Percentiles rank a stretch among this genome's conserved stretches.
These are phyloP conservation scores for Endotrypanum monterogeii DNA, from an alignment of 208 protist species.

Conservation along the genomic window DNA sequence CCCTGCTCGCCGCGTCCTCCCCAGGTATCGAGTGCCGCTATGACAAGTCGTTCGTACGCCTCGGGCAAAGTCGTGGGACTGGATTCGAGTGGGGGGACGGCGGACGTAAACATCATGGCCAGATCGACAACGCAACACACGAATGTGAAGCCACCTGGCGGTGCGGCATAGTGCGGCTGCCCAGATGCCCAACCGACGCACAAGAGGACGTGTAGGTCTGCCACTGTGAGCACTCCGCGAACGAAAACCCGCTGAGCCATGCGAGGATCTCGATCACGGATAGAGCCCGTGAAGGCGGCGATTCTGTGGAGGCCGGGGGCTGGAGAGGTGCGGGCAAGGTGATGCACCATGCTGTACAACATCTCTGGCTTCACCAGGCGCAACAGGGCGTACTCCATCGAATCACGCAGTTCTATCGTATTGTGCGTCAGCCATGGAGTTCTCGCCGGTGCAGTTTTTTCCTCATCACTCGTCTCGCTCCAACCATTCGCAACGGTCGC, in stretches of 20 bases:
- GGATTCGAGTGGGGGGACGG: neutral
- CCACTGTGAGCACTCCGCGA: constrained; percentile 28
- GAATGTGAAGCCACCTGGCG: constrained; percentile 22
- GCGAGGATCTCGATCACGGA: neutral
- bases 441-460: neutral
- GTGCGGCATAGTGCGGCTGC: constrained; percentile 15
- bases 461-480: constrained; percentile 6
- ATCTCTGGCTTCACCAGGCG: constrained; percentile 26
- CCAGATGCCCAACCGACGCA: constrained; percentile 17
- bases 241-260: neutral
- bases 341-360: constrained; percentile 16
- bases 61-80: neutral
- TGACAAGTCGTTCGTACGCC: constrained; percentile 6
- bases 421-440: constrained; percentile 1
- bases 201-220: constrained; percentile 28
- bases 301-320: neutral
- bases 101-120: constrained; percentile 8
- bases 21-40: constrained; percentile 12
- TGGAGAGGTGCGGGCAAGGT: constrained; percentile 7
- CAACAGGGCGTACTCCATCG: constrained; percentile 38
- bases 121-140: constrained; percentile 24
- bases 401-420: constrained; percentile 15
- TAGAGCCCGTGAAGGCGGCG: neutral
- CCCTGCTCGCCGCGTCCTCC: neutral
- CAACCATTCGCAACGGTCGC: constrained; percentile 1